Evolutionary conservation across 2,329 filamentous ascomycete species (phyloP).

Genomic region (Hypoxylon sp.): DNA sequence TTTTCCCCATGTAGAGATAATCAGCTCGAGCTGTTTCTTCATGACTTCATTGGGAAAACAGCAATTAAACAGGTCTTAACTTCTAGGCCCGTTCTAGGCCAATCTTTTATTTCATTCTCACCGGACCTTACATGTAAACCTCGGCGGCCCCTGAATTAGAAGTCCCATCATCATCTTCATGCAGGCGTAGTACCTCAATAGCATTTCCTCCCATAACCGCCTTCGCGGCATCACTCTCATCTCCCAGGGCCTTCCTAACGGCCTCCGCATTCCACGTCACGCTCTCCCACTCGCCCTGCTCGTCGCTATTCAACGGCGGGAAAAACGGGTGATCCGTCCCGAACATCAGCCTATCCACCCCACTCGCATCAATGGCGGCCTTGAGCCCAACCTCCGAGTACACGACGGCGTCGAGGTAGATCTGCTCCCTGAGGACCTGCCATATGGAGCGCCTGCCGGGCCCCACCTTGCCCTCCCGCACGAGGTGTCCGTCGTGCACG

Average conservation of each 20-base stretch:
- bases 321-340: slow-evolving; percentile 90
- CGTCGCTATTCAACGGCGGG: slow-evolving; percentile 76
- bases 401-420: slow-evolving; percentile 90
- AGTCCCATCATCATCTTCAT: slow-evolving; percentile 43
- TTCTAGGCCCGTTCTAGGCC: too few relatives aligned
- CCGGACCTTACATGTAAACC: neutral
- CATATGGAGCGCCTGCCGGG: slow-evolving; percentile 65
- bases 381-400: slow-evolving; percentile 82
- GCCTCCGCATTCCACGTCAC: slow-evolving; percentile 69
- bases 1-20: too few relatives aligned
- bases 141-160: neutral
- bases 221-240: slow-evolving; percentile 48
- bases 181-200: slow-evolving; percentile 49
- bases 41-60: too few relatives aligned
- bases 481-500: slow-evolving; percentile 82
- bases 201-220: slow-evolving; percentile 55
- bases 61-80: too few relatives aligned
- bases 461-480: slow-evolving; percentile 71
- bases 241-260: slow-evolving; percentile 52
- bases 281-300: slow-evolving; percentile 77
- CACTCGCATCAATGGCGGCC: slow-evolving; percentile 77
- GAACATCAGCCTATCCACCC: slow-evolving; percentile 81
- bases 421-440: slow-evolving; percentile 76
- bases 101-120: neutral
- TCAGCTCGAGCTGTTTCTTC: too few relatives aligned